A percentile compares a stretch with the other conserved stretches of the same genome.
phyloP scores from a whole-genome alignment of 2,329 filamentous ascomycete genomes.

The Endocalyx cinctus region DNA sequence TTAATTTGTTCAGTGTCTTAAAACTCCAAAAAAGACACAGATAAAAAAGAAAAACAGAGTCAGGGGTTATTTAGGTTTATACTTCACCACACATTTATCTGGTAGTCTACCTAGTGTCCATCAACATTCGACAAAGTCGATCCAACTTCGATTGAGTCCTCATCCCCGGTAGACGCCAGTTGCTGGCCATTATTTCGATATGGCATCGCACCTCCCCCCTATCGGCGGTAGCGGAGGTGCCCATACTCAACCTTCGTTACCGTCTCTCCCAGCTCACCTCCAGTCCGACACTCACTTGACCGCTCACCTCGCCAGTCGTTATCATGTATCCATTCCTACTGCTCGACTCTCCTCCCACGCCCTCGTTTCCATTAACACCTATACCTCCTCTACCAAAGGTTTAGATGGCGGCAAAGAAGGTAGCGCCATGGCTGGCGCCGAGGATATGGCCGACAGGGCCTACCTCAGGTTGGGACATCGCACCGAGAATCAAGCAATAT shows the following conservation, averaged over 20 bases:
- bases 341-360: conserved; percentile 87
- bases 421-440: conserved; percentile 85
- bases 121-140: no score
- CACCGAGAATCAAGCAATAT: conserved; percentile 86
- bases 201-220: conserved; percentile 56
- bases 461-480: conserved; percentile 81
- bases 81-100: no score
- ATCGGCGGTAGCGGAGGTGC: conserved; percentile 50
- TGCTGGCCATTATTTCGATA: conserved; percentile 36
- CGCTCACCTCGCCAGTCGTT: conserved; percentile 79
- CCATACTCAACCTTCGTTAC: conserved; percentile 81
- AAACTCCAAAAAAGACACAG: conserved; percentile 1
- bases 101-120: no score
- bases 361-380: conserved; percentile 89
- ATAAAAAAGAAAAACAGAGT: neutral
- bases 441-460: conserved; percentile 83
- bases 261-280: conserved; percentile 77
- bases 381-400: conserved; percentile 81
- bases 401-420: conserved; percentile 88
- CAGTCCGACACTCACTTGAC: conserved; percentile 77
- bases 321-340: conserved; percentile 85
- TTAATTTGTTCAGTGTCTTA: neutral
- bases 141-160: conserved; percentile 12
- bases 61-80: no score
- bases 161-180: conserved; percentile 14